These are phyloP conservation scores for Lipomyces orientalis DNA, from an alignment of 805 yeast species.

Conservation along the genomic window DNA sequence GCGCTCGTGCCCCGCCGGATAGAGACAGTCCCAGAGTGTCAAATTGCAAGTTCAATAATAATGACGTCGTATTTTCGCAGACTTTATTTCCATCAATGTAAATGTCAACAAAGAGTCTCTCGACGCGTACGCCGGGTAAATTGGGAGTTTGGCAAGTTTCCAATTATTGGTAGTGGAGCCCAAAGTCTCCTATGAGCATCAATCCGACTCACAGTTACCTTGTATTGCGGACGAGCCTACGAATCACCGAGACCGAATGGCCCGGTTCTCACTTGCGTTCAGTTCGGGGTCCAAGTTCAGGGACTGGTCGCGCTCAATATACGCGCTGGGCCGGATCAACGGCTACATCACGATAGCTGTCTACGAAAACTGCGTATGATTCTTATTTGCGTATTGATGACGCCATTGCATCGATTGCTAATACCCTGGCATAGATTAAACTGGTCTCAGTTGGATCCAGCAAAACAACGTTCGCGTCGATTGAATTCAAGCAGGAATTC, in stretches of 20 bases:
- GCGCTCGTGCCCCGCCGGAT: no score
- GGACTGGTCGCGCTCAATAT: slow-evolving; percentile 35
- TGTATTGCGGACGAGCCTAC: not conserved
- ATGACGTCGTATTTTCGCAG: no score
- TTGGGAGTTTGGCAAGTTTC: not conserved
- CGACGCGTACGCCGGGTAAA: not conserved
- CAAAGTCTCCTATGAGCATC: not conserved
- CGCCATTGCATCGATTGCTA: not conserved
- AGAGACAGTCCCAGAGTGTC: no score
- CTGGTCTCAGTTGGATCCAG: slow-evolving; percentile 17
- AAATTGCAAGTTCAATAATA: no score
- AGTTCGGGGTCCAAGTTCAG: slow-evolving; percentile 20
- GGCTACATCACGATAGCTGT: slow-evolving; percentile 26
- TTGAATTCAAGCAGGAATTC: slow-evolving; percentile 16
- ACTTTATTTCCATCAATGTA: no score
- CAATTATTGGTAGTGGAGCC: no score
- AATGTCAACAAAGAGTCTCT: not conserved
- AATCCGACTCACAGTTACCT: not conserved
- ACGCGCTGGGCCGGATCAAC: slow-evolving; percentile 24
- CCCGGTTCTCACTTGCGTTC: slow-evolving; percentile 29
- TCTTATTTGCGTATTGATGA: not conserved
- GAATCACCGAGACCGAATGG: slow-evolving; percentile 12
- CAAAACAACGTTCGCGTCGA: slow-evolving; percentile 25
- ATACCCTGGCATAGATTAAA: slow-evolving; percentile 6
- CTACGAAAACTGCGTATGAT: slow-evolving; percentile 14